Conservation (phyloP, 2,329 filamentous ascomycete species). For the Diaporthe sp. region DNA sequence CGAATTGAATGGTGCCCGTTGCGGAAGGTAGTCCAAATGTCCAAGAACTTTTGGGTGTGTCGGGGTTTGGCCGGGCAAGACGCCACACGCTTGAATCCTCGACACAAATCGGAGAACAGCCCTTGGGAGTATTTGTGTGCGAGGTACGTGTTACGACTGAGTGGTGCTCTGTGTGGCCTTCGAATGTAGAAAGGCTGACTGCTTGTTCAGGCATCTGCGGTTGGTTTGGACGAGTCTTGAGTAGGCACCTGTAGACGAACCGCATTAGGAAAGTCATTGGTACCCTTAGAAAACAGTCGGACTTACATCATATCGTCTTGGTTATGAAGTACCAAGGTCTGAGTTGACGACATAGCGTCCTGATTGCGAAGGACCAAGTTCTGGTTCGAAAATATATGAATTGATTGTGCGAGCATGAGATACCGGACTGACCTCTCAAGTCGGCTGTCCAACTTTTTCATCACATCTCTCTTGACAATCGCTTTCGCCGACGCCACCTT, state of each 20-base stretch:
- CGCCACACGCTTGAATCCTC: not conserved
- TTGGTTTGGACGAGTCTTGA: not conserved
- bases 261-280: not conserved
- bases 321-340: not conserved
- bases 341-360: no score
- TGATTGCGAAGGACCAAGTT: not conserved
- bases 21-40: not conserved
- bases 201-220: not conserved
- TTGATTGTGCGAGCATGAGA: not conserved
- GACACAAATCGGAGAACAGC: no score
- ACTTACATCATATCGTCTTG: not conserved
- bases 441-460: not conserved
- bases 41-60: not conserved
- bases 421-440: not conserved
- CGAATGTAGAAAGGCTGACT: not conserved
- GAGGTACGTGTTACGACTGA: not conserved
- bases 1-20: not conserved
- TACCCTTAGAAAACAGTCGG: fast-evolving
- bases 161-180: not conserved
- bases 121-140: no score
- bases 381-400: not conserved
- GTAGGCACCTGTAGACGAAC: not conserved
- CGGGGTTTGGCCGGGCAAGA: not conserved
- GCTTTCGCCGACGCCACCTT: not conserved
- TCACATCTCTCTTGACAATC: not conserved